Evolutionary conservation across 2,329 filamentous ascomycete species (phyloP).

Genomic region (Nannizziopsis arthrosporioides): DNA sequence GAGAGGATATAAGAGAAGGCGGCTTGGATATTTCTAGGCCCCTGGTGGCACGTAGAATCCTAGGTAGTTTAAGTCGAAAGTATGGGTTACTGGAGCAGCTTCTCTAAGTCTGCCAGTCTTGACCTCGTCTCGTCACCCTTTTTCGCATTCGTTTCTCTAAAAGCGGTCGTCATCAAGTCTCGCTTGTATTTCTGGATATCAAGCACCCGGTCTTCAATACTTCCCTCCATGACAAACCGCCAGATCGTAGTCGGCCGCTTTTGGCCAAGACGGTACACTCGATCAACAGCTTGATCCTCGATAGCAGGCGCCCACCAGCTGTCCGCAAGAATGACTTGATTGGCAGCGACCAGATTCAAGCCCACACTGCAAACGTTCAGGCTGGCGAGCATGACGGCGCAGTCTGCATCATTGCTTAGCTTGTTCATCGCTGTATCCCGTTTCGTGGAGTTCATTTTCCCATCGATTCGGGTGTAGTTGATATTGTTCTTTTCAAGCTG

Average conservation of each 20-base stretch:
- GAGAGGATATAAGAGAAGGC: too few relatives aligned
- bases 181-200: conserved; percentile 69
- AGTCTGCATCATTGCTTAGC: conserved; percentile 55
- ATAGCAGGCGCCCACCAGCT: conserved; percentile 91
- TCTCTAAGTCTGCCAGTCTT: conserved; percentile 41
- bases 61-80: too few relatives aligned
- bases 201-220: conserved; percentile 70
- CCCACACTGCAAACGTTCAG: conserved; percentile 74
- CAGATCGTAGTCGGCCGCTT: conserved; percentile 67
- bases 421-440: conserved; percentile 61
- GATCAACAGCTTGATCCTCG: conserved; percentile 81
- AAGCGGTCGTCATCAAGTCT: conserved; percentile 63
- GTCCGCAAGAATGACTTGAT: conserved; percentile 73
- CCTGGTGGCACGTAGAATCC: too few relatives aligned
- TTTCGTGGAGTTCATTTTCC: conserved; percentile 57
- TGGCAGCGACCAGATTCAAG: conserved; percentile 72
- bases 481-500: conserved; percentile 52
- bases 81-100: conserved; percentile 19
- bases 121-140: conserved; percentile 45
- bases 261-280: conserved; percentile 77
- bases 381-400: conserved; percentile 68
- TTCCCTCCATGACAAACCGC: conserved; percentile 66
- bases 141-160: conserved; percentile 53
- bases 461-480: conserved; percentile 63
- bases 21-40: too few relatives aligned